Evolutionary conservation across 306 rosid genomes (phyloP).

Genomic region (Acacia acuminata): DNA sequence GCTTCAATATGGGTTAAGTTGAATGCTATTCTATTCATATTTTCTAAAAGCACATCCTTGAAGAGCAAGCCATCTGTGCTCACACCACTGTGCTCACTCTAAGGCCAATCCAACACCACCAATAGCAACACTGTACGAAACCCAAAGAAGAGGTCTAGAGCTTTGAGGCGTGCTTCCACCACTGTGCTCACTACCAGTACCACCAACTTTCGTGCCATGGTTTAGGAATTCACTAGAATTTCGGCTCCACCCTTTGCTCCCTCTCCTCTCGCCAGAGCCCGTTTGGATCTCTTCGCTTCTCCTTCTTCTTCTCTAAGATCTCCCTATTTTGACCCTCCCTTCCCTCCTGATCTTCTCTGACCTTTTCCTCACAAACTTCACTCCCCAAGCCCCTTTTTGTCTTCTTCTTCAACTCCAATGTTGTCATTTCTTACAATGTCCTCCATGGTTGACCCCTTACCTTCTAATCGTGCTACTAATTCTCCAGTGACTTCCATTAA

Average conservation of each 20-base stretch:
- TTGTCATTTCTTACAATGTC: constrained; percentile 28
- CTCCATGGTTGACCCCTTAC: constrained; percentile 41
- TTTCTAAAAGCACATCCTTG: too few relatives aligned
- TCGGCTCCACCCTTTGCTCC: constrained; percentile 89
- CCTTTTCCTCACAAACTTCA: constrained; percentile 75
- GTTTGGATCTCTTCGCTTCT: constrained; percentile 76
- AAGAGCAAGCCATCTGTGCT: too few relatives aligned
- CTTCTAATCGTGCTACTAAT: constrained; percentile 23
- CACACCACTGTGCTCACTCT: too few relatives aligned
- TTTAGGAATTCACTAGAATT: constrained; percentile 95
- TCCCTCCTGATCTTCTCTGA: constrained; percentile 60
- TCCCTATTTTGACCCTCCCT: constrained; percentile 43
- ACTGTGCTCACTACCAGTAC: constrained; percentile 90
- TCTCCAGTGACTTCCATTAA: constrained; percentile 31
- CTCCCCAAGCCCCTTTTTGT: constrained; percentile 25
- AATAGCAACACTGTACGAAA: constrained; percentile 47
- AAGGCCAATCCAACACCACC: constrained; percentile 20
- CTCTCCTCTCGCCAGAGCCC: constrained; percentile 62
- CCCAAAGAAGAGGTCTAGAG: constrained; percentile 89
- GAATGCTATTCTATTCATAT: too few relatives aligned
- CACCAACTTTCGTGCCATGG: constrained; percentile 94
- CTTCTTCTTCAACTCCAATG: constrained; percentile 9
- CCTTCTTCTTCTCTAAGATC: constrained; percentile 39
- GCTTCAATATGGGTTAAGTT: too few relatives aligned
- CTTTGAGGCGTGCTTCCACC: constrained; percentile 94